phyloP scores from a whole-genome alignment of 2,329 filamentous ascomycete genomes.

The Diaporthe amygdali region DNA sequence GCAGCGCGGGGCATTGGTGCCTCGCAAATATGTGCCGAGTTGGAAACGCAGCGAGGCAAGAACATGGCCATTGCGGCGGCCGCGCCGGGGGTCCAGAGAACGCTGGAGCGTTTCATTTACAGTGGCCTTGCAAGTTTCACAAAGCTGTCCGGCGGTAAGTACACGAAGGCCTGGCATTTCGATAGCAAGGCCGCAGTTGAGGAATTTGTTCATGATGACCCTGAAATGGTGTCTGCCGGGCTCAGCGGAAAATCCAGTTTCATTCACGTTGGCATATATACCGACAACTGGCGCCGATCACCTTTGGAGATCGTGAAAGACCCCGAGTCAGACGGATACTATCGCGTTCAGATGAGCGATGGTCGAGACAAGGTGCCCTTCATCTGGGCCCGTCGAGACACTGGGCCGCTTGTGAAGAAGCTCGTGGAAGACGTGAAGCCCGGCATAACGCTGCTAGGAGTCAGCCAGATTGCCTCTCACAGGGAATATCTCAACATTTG shows the following conservation, averaged over 20 bases:
- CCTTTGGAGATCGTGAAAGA: background rate
- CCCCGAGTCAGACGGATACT: background rate
- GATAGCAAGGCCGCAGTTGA: background rate
- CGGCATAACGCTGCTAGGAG: background rate
- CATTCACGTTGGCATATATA: background rate
- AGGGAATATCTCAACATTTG: background rate
- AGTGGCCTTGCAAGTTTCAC: background rate
- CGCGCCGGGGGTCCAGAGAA: background rate
- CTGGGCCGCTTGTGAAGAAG: background rate
- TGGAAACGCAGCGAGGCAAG: background rate
- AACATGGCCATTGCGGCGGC: conserved; percentile 4
- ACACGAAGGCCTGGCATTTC: background rate
- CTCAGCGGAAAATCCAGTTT: background rate
- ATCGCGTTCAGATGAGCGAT: background rate
- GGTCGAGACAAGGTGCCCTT: background rate
- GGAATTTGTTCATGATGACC: background rate
- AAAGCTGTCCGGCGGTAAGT: background rate
- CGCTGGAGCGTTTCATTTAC: background rate
- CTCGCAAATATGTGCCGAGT: background rate
- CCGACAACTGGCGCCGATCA: background rate
- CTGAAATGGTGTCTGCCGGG: background rate
- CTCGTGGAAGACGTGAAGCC: background rate
- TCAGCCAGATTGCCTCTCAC: background rate
- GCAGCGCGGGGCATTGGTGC: background rate
- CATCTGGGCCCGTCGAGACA: background rate